Evolutionary conservation across 2,329 filamentous ascomycete genomes (phyloP).

Genomic region (Alternaria rosae): DNA sequence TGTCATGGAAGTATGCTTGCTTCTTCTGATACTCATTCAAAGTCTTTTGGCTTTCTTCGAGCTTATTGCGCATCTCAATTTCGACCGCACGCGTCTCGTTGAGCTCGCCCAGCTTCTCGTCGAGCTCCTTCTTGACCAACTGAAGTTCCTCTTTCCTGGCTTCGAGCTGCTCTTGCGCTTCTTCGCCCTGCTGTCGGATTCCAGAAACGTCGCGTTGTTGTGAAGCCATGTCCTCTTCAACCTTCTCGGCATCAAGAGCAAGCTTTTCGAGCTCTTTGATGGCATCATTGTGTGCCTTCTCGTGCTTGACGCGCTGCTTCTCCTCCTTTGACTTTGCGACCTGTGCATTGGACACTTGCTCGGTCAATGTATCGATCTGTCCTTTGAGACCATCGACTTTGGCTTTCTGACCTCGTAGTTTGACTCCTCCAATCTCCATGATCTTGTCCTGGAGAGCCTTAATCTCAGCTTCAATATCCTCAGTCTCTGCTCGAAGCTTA

Average conservation of each 20-base stretch:
- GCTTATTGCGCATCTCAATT: constrained; percentile 98
- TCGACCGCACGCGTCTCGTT: constrained; percentile 89
- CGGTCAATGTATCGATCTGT: constrained; percentile 79
- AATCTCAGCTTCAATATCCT: constrained; percentile 90
- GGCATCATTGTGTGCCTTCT: constrained; percentile 81
- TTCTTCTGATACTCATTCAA: constrained; percentile 86
- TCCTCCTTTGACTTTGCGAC: constrained; percentile 91
- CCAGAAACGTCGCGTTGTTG: constrained; percentile 79
- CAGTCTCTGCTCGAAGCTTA: constrained; percentile 82
- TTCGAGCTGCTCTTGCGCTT: constrained; percentile 78
- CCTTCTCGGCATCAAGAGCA: constrained; percentile 73
- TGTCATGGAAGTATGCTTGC: constrained; percentile 86
- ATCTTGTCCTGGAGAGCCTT: constrained; percentile 94
- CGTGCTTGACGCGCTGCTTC: constrained; percentile 86
- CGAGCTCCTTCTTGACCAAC: constrained; percentile 81
- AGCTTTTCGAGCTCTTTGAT: constrained; percentile 79
- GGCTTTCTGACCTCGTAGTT: constrained; percentile 85
- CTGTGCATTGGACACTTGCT: constrained; percentile 85
- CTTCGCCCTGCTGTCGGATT: constrained; percentile 75
- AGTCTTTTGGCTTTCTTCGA: constrained; percentile 94
- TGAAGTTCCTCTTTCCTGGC: constrained; percentile 82
- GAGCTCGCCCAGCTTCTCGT: constrained; percentile 83
- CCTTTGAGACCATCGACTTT: constrained; percentile 87
- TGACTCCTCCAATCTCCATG: constrained; percentile 96
- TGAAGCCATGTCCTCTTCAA: constrained; percentile 79